These are phyloP conservation scores for Aspergillus bertholletiae DNA, from an alignment of 495 filamentous ascomycete genomes.

Conservation along the genomic window DNA sequence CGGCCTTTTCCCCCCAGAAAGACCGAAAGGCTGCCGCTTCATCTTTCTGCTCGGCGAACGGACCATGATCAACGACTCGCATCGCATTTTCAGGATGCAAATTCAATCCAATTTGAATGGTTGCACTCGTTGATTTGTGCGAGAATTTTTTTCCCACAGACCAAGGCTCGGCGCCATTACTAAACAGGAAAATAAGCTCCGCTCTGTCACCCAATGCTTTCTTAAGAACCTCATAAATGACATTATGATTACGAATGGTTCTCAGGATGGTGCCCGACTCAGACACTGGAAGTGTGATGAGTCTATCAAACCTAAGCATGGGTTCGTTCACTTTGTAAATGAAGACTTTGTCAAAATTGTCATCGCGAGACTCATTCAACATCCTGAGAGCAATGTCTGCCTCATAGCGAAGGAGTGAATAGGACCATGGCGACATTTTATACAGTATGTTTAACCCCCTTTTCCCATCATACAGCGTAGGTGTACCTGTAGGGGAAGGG, in stretches of 20 bases:
- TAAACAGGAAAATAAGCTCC: slow-evolving; percentile 56
- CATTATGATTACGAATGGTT: slow-evolving; percentile 26
- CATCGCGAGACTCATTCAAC: slow-evolving; percentile 66
- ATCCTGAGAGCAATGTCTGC: slow-evolving; percentile 66
- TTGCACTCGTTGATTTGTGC: slow-evolving; percentile 20
- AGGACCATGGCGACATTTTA: slow-evolving; percentile 90
- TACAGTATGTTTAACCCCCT: slow-evolving; percentile 78
- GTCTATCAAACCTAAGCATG: slow-evolving; percentile 70
- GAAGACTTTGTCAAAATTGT: slow-evolving; percentile 81
- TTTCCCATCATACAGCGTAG: slow-evolving; percentile 60
- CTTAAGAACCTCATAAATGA: slow-evolving; percentile 57
- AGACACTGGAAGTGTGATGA: slow-evolving; percentile 30
- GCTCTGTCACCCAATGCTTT: slow-evolving; percentile 73
- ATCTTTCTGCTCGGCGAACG: slow-evolving; percentile 68
- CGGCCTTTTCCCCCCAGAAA: slow-evolving; percentile 54
- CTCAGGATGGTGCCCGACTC: slow-evolving; percentile 29
- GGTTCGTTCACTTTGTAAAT: slow-evolving; percentile 66
- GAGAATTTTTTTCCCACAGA: slow-evolving; percentile 22
- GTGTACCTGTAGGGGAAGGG: slow-evolving; percentile 29
- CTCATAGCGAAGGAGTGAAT: slow-evolving; percentile 65
- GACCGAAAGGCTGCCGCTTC: slow-evolving; percentile 42
- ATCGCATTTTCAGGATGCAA: slow-evolving; percentile 67
- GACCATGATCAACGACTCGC: slow-evolving; percentile 81
- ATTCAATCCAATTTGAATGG: slow-evolving; percentile 61
- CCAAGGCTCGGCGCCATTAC: slow-evolving; percentile 37